Evolutionary conservation across 495 filamentous ascomycete genomes (phyloP).

Genomic region (Tetracladium setigerum): DNA sequence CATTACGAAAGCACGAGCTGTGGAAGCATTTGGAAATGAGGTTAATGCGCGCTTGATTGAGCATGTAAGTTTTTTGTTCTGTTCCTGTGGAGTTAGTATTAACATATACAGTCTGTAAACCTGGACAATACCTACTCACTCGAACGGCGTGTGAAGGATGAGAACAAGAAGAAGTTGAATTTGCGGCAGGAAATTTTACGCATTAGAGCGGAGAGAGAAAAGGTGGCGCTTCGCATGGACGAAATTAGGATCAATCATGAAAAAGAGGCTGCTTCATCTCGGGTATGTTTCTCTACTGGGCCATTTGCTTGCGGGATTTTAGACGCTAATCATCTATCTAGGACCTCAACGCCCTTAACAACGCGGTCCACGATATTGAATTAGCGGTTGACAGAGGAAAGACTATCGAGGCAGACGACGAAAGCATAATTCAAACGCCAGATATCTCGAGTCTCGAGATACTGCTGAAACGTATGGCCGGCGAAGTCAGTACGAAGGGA

Average conservation of each 20-base stretch:
- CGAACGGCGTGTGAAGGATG: conserved; percentile 50
- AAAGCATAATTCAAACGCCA: not conserved
- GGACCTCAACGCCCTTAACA: conserved; percentile 40
- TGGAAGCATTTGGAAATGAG: conserved; percentile 64
- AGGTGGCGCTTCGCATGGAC: conserved; percentile 62
- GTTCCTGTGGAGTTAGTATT: conserved; percentile 6
- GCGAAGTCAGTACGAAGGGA: conserved; percentile 34
- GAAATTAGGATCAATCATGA: conserved; percentile 55
- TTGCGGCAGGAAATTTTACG: conserved; percentile 56
- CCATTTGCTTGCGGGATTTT: not conserved
- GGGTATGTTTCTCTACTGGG: conserved; percentile 26
- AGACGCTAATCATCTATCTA: conserved; percentile 15
- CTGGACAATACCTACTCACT: conserved; percentile 61
- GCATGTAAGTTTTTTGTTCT: conserved; percentile 34
- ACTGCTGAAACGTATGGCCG: conserved; percentile 36
- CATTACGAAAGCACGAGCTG: conserved; percentile 51
- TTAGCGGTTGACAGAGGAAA: conserved; percentile 30
- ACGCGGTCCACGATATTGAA: conserved; percentile 48
- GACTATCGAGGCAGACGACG: not conserved
- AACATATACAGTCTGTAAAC: conserved; percentile 36
- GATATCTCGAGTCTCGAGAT: conserved; percentile 38
- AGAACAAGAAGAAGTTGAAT: conserved; percentile 57
- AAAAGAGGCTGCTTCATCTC: conserved; percentile 34
- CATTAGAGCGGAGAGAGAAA: conserved; percentile 56
- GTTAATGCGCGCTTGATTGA: conserved; percentile 56